A percentile compares a stretch with the other conserved stretches of the same genome.
phyloP scores from a whole-genome alignment of 257 asterid species.

The Gentiana straminea region DNA sequence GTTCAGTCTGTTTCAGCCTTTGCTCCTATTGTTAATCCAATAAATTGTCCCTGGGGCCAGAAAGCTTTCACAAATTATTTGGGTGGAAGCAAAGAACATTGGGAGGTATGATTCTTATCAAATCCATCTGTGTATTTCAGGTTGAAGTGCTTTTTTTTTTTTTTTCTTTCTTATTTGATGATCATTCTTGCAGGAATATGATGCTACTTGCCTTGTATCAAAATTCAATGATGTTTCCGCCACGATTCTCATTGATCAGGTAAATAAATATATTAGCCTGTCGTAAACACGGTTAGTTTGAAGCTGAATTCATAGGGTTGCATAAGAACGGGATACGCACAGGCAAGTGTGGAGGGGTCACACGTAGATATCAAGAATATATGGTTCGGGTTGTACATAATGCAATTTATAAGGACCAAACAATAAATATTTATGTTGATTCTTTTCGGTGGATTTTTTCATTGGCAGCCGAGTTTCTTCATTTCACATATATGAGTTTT shows the following conservation, averaged over 20 bases:
- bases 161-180: too few relatives aligned
- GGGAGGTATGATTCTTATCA: conserved; percentile 67
- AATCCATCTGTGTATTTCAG: not conserved
- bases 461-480: too few relatives aligned
- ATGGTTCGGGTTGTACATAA: too few relatives aligned
- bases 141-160: not conserved
- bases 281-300: too few relatives aligned
- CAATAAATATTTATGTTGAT: too few relatives aligned
- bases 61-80: conserved; percentile 89
- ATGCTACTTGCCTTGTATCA: conserved; percentile 71
- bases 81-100: conserved; percentile 66
- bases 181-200: conserved; percentile 61
- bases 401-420: too few relatives aligned
- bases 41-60: conserved; percentile 93
- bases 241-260: conserved; percentile 95
- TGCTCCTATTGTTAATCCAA: conserved; percentile 75
- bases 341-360: too few relatives aligned
- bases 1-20: conserved; percentile 89
- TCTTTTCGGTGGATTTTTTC: too few relatives aligned
- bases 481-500: too few relatives aligned
- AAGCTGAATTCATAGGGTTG: too few relatives aligned
- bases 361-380: too few relatives aligned
- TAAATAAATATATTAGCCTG: conserved; percentile 4
- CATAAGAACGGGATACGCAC: too few relatives aligned
- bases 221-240: conserved; percentile 51